A percentile compares a stretch with the other conserved stretches of the same genome.
These are phyloP conservation scores for Colletotrichum lindemuthianum DNA, from an alignment of 2,329 filamentous ascomycete genomes.

Conservation along the genomic window DNA sequence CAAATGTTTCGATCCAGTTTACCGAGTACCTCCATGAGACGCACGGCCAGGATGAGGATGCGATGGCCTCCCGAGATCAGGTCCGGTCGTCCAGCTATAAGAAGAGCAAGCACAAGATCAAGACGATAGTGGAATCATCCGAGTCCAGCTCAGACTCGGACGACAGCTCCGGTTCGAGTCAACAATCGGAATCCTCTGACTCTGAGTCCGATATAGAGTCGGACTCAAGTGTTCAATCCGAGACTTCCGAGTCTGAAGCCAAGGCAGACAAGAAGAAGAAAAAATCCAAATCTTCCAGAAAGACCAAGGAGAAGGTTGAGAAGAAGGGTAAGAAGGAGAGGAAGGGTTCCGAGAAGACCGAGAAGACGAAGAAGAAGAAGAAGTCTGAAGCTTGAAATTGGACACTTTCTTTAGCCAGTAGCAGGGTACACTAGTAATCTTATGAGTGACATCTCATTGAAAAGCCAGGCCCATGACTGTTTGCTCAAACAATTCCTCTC, in stretches of 20 bases:
- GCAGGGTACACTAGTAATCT: no score
- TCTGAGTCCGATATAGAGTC: background rate
- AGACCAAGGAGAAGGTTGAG: background rate
- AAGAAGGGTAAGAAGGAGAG: background rate
- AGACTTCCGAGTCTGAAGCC: background rate
- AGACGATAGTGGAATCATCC: background rate
- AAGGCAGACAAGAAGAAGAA: background rate
- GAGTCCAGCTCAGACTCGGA: background rate
- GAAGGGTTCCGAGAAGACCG: background rate
- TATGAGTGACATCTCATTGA: no score
- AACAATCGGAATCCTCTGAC: background rate
- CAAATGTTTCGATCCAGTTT: constrained; percentile 11
- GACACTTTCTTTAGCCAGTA: background rate
- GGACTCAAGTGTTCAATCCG: background rate
- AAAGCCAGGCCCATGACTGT: no score
- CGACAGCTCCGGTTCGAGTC: background rate
- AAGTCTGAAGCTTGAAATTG: background rate
- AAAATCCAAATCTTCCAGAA: background rate
- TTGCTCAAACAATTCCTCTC: no score
- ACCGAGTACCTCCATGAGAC: constrained; percentile 12
- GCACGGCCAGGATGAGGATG: constrained; percentile 3
- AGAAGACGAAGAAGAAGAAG: background rate
- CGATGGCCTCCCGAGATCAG: background rate
- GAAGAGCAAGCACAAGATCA: background rate
- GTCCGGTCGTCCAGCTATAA: background rate